Evolutionary conservation across 768 basidiomycete species (phyloP).

Genomic region (Hydnomerulius pinastri): DNA sequence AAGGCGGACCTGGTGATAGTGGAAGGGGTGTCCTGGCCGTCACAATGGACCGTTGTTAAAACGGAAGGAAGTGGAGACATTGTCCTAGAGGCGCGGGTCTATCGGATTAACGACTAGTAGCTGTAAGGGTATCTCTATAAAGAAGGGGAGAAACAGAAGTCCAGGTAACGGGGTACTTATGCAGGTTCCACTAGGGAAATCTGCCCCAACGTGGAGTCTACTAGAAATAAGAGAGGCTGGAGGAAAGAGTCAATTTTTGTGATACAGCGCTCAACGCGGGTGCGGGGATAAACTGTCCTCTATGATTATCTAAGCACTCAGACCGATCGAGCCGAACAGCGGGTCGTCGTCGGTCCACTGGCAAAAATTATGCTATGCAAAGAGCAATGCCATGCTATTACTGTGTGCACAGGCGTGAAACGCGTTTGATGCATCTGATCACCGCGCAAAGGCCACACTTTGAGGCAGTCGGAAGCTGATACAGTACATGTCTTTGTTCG

Average conservation of each 20-base stretch:
- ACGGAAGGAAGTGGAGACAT: slow-evolving; percentile 45
- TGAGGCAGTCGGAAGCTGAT: slow-evolving; percentile 79
- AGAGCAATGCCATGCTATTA: background rate
- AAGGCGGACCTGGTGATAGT: slow-evolving; percentile 57
- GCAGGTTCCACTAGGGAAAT: slow-evolving; percentile 16
- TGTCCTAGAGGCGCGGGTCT: slow-evolving; percentile 17
- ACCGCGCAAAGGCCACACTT: slow-evolving; percentile 38
- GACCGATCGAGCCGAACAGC: slow-evolving; percentile 36
- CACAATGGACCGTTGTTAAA: slow-evolving; percentile 56
- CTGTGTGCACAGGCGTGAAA: background rate
- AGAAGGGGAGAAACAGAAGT: slow-evolving; percentile 13
- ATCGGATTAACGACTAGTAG: slow-evolving; percentile 30
- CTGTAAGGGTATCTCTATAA: slow-evolving; percentile 38
- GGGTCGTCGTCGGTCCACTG: background rate
- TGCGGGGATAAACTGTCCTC: slow-evolving; percentile 37
- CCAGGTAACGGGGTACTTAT: slow-evolving; percentile 13
- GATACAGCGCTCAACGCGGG: background rate
- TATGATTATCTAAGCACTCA: slow-evolving; percentile 29
- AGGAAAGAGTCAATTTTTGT: slow-evolving; percentile 9
- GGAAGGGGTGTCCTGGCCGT: slow-evolving; percentile 40
- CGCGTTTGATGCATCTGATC: background rate
- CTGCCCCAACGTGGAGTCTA: slow-evolving; percentile 13
- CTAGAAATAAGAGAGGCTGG: background rate
- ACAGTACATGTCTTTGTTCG: slow-evolving; percentile 98
- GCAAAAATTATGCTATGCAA: background rate